These are phyloP conservation scores for Rhodotorula paludigena DNA, from an alignment of 768 basidiomycete genomes.

Conservation along the genomic window DNA sequence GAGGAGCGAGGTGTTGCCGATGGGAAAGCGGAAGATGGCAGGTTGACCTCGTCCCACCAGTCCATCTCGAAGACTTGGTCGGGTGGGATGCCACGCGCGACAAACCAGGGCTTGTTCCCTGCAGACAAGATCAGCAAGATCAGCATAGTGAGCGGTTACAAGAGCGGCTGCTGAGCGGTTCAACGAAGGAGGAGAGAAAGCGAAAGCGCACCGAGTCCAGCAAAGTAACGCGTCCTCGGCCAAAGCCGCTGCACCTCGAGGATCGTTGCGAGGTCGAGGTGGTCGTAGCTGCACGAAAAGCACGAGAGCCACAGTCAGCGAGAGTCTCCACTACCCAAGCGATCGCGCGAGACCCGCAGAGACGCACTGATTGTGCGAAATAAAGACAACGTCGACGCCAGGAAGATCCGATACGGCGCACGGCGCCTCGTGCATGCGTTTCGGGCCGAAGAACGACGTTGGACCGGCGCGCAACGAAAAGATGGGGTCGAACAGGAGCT, in stretches of 20 bases:
- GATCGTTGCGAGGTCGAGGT: constrained; percentile 49
- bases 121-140: not conserved
- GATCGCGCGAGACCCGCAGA: no score
- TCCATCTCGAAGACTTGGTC: constrained; percentile 48
- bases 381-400: not conserved
- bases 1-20: no score
- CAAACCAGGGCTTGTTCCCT: constrained; percentile 45
- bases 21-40: constrained; percentile 4
- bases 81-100: constrained; percentile 44
- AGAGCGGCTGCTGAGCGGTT: no score
- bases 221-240: constrained; percentile 45
- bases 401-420: not conserved
- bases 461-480: not conserved
- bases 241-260: constrained; percentile 36
- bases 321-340: no score
- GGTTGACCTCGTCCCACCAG: constrained; percentile 50
- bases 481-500: not conserved
- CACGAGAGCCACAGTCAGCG: no score
- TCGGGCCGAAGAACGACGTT: not conserved
- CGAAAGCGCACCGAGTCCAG: constrained; percentile 46
- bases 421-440: not conserved
- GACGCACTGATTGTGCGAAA: not conserved
- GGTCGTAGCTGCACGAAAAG: constrained; percentile 52
- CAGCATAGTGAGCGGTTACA: no score
- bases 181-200: not conserved